Percentiles rank a stretch among this genome's conserved stretches.
Evolutionary conservation across 306 rosid genomes (phyloP).

Genomic region (Begonia peltatifolia): DNA sequence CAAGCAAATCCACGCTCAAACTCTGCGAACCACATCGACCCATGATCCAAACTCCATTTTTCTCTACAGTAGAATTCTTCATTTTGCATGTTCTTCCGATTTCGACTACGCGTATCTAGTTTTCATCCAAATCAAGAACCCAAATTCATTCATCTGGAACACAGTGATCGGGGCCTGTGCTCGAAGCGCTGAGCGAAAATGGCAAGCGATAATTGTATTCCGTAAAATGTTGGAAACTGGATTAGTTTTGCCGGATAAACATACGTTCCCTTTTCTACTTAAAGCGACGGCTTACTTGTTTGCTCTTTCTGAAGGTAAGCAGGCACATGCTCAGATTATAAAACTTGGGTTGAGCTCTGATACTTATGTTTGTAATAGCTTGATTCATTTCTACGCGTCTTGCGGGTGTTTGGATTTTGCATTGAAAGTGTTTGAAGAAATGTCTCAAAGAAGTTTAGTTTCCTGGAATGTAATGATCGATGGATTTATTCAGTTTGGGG

Average conservation of each 20-base stretch:
- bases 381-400: slow-evolving; percentile 62
- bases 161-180: slow-evolving; percentile 62
- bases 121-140: slow-evolving; percentile 26
- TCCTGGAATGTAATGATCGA: slow-evolving; percentile 78
- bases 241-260: slow-evolving; percentile 29
- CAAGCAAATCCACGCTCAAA: slow-evolving; percentile 68
- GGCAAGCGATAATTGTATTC: slow-evolving; percentile 31
- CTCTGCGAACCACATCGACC: slow-evolving; percentile 37
- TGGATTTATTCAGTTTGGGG: slow-evolving; percentile 33
- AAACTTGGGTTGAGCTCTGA: slow-evolving; percentile 54
- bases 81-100: slow-evolving; percentile 23
- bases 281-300: slow-evolving; percentile 59
- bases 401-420: slow-evolving; percentile 55
- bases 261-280: slow-evolving; percentile 64
- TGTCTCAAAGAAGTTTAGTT: slow-evolving; percentile 47
- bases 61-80: slow-evolving; percentile 41
- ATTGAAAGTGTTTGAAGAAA: slow-evolving; percentile 28
- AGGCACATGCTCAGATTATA: slow-evolving; percentile 41
- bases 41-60: slow-evolving; percentile 27
- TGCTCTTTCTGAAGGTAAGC: slow-evolving; percentile 49
- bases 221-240: slow-evolving; percentile 33
- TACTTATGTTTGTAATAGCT: slow-evolving; percentile 46
- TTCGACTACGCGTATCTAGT: slow-evolving; percentile 42
- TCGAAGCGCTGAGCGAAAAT: slow-evolving; percentile 25
- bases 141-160: slow-evolving; percentile 82